Evolutionary conservation across 768 basidiomycete genomes (phyloP), one percentile per base, ranked within the genome.

Genomic region (Trametes sanguinea): DNA sequence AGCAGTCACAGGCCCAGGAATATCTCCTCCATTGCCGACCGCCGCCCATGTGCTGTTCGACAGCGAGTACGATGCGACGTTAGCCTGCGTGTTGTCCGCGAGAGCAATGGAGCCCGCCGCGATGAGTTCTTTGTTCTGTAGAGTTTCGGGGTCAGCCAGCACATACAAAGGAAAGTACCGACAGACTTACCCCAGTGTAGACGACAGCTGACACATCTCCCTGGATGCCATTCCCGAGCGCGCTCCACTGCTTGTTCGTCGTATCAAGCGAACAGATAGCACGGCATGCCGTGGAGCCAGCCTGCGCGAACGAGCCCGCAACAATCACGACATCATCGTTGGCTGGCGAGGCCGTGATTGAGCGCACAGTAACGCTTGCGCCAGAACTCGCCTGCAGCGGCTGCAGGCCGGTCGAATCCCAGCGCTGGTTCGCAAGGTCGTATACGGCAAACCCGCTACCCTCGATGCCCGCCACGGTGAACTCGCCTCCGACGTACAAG

Each of bases 1-100:
- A 10, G 96, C 95, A 3, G 94, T 90, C 2, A 94, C 90, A 2
- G 95, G 94, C 3, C 96, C 96, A 47, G 95, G 93, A 27, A 98
- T 78, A 50, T 84, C 79, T 11, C 74, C 72, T 11, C 82, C 74
- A 47, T 76, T 71, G 9, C 91, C 93, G 30, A 95, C 71, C 1
- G 87, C 71, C 7, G 77, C 76, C 96, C 96, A 99, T 2, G 85
- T 86, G 2, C 76, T 68, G 69, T 94, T 95, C 39, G 81, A 67
- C 69, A 95, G 85, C 61, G 80, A 79, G 73, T 83, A 98, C 57
- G 82, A 78, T 0, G 86, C 90, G 50, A 96, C 88, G 70, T 91
- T 92, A 10, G 89, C 81, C 3, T 81, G 71, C 7, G 82, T 83
- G 48, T 83, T 84, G 67, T 84, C 84, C 1, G 85, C 77, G 52